phyloP scores from a whole-genome alignment of 768 basidiomycete genomes.

The Neoboletus magnificus region DNA sequence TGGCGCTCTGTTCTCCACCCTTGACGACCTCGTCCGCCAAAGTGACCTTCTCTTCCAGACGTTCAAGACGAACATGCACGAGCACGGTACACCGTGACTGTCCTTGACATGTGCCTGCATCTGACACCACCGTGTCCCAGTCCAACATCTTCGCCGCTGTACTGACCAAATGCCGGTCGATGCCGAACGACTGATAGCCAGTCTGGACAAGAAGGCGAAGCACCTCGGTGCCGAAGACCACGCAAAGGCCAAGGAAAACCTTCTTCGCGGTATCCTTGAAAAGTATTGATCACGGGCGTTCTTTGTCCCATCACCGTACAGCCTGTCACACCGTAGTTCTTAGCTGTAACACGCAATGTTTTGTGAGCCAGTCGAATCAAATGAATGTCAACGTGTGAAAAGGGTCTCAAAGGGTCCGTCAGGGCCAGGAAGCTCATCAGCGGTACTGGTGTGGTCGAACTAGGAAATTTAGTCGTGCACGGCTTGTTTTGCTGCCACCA shows the following conservation, averaged over 20 bases:
- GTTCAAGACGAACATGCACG: conserved; percentile 42
- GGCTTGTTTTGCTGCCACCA: conserved; percentile 12
- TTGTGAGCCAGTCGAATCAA: not conserved
- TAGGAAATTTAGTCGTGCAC: not conserved
- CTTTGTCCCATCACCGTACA: not conserved
- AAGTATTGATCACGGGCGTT: conserved; percentile 22
- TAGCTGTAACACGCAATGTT: not conserved
- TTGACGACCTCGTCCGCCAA: conserved; percentile 46
- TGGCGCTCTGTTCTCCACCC: conserved; percentile 39
- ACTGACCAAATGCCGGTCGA: conserved; percentile 47
- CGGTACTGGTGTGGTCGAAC: not conserved
- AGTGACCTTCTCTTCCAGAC: conserved; percentile 51
- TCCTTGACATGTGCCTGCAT: not conserved
- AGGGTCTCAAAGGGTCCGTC: conserved; percentile 10
- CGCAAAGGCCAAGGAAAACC: conserved; percentile 33
- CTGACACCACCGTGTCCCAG: conserved; percentile 31
- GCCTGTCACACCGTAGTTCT: conserved; percentile 6
- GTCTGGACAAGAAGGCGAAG: conserved; percentile 54
- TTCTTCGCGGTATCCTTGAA: conserved; percentile 33
- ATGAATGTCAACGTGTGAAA: conserved; percentile 25
- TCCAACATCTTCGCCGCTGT: conserved; percentile 39
- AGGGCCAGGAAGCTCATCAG: not conserved
- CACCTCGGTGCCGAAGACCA: conserved; percentile 33
- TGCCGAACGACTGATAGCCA: conserved; percentile 49
- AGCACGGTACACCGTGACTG: conserved; percentile 41